phyloP scores from a whole-genome alignment of 495 filamentous ascomycete species.

The Bryoglossum gracile region DNA sequence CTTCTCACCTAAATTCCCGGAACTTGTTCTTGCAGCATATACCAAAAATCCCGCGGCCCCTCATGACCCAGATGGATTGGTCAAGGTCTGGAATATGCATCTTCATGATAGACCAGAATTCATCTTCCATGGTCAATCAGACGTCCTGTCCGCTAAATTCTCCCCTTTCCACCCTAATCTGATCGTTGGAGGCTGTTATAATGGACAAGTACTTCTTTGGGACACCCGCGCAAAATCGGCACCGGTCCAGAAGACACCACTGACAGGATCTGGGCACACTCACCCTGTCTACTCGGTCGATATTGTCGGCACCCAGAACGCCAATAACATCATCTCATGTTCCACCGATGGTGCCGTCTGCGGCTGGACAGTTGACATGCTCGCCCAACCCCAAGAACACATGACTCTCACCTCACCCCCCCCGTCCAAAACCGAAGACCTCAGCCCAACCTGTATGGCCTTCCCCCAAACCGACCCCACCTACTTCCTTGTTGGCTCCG shows the following conservation, averaged over 20 bases:
- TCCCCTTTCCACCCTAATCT: constrained; percentile 95
- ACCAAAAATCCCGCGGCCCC: constrained; percentile 94
- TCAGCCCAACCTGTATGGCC: constrained; percentile 92
- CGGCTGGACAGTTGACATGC: constrained; percentile 95
- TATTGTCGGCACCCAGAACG: constrained; percentile 95
- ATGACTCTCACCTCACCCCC: constrained; percentile 80
- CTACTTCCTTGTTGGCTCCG: constrained; percentile 93
- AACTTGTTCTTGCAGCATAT: constrained; percentile 87
- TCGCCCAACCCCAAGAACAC: constrained; percentile 88
- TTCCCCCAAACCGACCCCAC: constrained; percentile 95
- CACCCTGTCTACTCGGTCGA: constrained; percentile 95
- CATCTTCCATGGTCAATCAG: constrained; percentile 91
- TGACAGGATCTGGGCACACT: constrained; percentile 88
- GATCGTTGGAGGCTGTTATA: constrained; percentile 91
- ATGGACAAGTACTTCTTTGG: constrained; percentile 96
- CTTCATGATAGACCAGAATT: constrained; percentile 91
- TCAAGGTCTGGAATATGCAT: constrained; percentile 96
- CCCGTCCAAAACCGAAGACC: constrained; percentile 85
- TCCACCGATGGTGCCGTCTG: constrained; percentile 96
- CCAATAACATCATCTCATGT: constrained; percentile 92
- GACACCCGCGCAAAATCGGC: constrained; percentile 83
- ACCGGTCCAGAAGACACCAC: constrained; percentile 90
- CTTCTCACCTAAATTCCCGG: constrained; percentile 92
- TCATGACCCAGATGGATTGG: constrained; percentile 87
- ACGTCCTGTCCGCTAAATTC: constrained; percentile 92